Evolutionary conservation across 78 protist genomes (phyloP), one percentile per base, ranked within the genome.

Genomic region (Emiliania huxleyi): DNA sequence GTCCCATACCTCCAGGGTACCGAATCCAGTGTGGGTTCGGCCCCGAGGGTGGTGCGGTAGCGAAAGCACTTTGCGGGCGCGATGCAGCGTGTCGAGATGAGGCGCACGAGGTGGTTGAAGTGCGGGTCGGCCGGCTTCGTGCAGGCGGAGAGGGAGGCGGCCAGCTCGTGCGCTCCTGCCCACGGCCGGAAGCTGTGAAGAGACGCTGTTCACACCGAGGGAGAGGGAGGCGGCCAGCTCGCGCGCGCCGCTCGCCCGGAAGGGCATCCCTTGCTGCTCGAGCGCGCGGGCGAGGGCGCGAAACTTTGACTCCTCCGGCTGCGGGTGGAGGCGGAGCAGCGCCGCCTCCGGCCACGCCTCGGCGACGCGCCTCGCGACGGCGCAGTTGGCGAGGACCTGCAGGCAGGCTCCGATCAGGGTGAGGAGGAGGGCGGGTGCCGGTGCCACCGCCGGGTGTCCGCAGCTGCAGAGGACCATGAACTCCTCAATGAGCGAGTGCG

Each of bases 401-500:
- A n/a, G n/a, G n/a, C n/a, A n/a, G n/a, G 56, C 56, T 49, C 56
- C 56, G 56, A 12, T 12, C n/a, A n/a, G n/a, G n/a, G n/a, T n/a
- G n/a, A n/a, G n/a, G n/a, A n/a, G n/a, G n/a, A n/a, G n/a, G n/a
- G 56, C 12, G 12, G 26, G 5, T 49, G 56, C 56, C 26, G 5
- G 56, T 12, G 56, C 56, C 56, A 5, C 5, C 5, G 56, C 56
- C 12, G 56, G 56, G 56, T 49, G 56, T 12, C 56, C n/a, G 6
- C 46, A 73, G 91, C 98, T 98, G 21, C 99, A 99, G 33, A 98
- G 93, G 8, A 98, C 93, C 99, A 98, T 98, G 79, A 95, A 97
- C 84, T 98, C 99, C n/a, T 97, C 99, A 0, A 98, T 95, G 75
- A 71, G 2, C 5, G 37, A 35, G 81, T 71, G 5, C 42, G 81